Conservation (phyloP, 805 yeast genomes). For the Zygosaccharomyces bailii region DNA sequence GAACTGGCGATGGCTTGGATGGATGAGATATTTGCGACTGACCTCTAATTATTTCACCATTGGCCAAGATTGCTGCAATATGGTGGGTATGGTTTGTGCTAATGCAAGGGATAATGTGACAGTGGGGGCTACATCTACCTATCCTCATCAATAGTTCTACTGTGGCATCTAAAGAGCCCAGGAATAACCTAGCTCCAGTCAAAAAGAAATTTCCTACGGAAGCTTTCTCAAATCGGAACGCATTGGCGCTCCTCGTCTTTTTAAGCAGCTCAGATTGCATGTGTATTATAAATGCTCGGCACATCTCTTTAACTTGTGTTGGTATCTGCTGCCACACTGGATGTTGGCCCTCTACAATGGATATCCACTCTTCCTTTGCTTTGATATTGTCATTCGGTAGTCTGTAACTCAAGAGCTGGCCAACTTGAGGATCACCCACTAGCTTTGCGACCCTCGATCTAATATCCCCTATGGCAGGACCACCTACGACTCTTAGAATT, state of each 20-base stretch:
- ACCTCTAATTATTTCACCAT: conserved; percentile 78
- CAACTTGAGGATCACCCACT: conserved; percentile 51
- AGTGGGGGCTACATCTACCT: conserved; percentile 41
- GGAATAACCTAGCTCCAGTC: conserved; percentile 75
- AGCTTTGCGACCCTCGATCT: conserved; percentile 75
- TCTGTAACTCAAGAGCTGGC: conserved; percentile 33
- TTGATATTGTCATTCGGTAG: conserved; percentile 31
- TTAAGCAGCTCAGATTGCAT: conserved; percentile 74
- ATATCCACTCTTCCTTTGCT: conserved; percentile 73
- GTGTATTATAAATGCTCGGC: conserved; percentile 72
- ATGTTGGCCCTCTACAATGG: conserved; percentile 76
- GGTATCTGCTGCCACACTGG: conserved; percentile 59
- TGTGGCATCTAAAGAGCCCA: conserved; percentile 82
- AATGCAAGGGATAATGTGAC: conserved; percentile 71
- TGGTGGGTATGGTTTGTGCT: conserved; percentile 84
- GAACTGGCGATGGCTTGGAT: conserved; percentile 20
- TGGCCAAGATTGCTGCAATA: conserved; percentile 67
- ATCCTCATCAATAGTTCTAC: conserved; percentile 70
- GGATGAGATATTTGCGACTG: conserved; percentile 96
- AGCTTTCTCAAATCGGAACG: conserved; percentile 70
- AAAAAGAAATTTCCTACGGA: conserved; percentile 81
- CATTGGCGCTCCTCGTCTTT: conserved; percentile 44
- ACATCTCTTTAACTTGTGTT: conserved; percentile 62
- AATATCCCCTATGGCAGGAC: conserved; percentile 93
- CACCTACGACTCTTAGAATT: conserved; percentile 78